Evolutionary conservation across 306 rosid species (phyloP).

Genomic region (Prunus mongolica): DNA sequence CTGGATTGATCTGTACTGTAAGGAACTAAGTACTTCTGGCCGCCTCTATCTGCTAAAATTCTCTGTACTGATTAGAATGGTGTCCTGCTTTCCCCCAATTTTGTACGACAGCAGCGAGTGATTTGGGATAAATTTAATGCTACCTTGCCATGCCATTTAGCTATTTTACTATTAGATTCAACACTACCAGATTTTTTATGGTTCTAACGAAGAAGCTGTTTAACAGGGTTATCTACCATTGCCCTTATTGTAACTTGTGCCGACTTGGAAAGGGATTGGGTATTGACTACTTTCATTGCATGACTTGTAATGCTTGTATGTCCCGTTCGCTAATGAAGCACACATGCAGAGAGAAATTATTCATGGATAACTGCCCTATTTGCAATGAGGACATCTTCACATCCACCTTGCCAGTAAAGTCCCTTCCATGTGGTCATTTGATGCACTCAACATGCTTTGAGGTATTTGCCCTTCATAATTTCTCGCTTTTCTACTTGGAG

Average conservation of each 20-base stretch:
- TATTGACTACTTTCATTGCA: constrained; percentile 87
- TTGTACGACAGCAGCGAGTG: background rate
- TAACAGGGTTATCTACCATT: constrained; percentile 90
- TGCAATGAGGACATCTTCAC: constrained; percentile 95
- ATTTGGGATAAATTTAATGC: background rate
- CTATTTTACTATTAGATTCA: background rate
- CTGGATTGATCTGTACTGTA: background rate
- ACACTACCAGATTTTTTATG: constrained; percentile 3
- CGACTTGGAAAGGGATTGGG: constrained; percentile 97
- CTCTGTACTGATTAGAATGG: background rate
- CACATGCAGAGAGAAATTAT: constrained; percentile 76
- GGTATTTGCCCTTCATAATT: constrained; percentile 38
- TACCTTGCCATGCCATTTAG: background rate
- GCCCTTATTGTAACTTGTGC: constrained; percentile 94
- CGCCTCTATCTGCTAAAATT: background rate
- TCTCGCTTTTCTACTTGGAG: constrained; percentile 2
- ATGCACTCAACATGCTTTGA: constrained; percentile 90
- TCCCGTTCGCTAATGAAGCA: constrained; percentile 61
- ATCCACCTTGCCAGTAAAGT: constrained; percentile 67
- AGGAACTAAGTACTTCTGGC: background rate
- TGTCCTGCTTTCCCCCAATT: background rate
- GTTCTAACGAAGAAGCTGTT: constrained; percentile 28
- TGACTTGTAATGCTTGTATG: constrained; percentile 98
- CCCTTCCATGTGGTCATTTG: constrained; percentile 87
- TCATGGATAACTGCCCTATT: constrained; percentile 88